These are phyloP conservation scores for Picea sitchensis DNA, from an alignment of 75 land plant genomes.

Conservation along the genomic window DNA sequence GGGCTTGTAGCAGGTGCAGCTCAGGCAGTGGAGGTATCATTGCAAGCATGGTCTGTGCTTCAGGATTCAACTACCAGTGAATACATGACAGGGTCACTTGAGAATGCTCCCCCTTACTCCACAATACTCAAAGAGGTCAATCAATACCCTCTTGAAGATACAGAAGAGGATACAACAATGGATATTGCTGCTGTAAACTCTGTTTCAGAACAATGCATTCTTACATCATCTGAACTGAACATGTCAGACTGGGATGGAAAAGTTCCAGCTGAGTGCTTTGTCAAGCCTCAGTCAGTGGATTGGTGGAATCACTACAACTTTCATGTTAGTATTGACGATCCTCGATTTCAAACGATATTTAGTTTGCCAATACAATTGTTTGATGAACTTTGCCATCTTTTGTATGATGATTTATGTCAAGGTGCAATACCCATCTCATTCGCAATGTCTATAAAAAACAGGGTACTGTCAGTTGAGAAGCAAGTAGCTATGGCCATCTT, in stretches of 20 bases:
- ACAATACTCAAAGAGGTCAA: slow-evolving; percentile 5
- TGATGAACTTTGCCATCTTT: slow-evolving; percentile 6
- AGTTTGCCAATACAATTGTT: slow-evolving; percentile 18
- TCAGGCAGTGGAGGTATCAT: slow-evolving; percentile 9
- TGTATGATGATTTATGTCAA: slow-evolving; percentile 20
- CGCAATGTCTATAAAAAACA: slow-evolving; percentile 6
- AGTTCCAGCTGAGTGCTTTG: slow-evolving; percentile 6
- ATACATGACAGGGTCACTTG: slow-evolving; percentile 2
- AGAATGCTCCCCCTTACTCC: slow-evolving; percentile 3
- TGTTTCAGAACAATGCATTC: slow-evolving; percentile 3
- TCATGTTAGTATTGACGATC: slow-evolving; percentile 14
- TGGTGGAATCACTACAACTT: slow-evolving; percentile 26
- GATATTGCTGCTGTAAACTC: slow-evolving; percentile 9
- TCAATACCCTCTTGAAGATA: slow-evolving; percentile 5
- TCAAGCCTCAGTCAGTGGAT: slow-evolving; percentile 19
- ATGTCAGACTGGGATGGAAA: slow-evolving; percentile 12
- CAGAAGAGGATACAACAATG: slow-evolving; percentile 8
- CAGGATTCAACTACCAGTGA: slow-evolving; percentile 11
- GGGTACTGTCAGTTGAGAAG: slow-evolving; percentile 19
- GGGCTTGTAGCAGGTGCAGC: slow-evolving; percentile 12
- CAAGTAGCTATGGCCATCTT: slow-evolving; percentile 31
- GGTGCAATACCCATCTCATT: slow-evolving; percentile 18
- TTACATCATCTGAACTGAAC: slow-evolving; percentile 8
- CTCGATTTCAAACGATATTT: slow-evolving; percentile 11
- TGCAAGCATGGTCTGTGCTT: slow-evolving; percentile 14